Base-by-base conservation (phyloP, 768 basidiomycete species). In the Mrakia hoshinonis region DNA sequence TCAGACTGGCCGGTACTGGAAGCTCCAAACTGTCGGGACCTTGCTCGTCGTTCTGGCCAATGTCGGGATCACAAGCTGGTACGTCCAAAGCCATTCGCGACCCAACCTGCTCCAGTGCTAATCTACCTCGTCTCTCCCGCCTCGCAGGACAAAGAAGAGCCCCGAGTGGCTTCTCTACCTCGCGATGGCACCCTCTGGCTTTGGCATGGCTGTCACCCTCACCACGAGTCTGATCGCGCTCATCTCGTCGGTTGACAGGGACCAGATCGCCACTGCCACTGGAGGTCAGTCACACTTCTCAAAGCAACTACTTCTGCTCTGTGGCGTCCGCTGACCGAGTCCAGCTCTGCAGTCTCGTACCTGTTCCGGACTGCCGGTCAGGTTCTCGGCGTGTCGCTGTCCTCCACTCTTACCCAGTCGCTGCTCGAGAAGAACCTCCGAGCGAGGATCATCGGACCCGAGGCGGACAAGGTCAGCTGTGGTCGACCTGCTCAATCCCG, bases 351-450 rank as follows among this genome's bases (percentile, higher is more conserved):
- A 95, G 92, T 94, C 76, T 90, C 90, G 39, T 98, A 98, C 80
- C 83, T 96, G 60, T 95, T 94, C 83, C 83, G 94, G 74, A 93
- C 92, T 10, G 89, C 91, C 22, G 94, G 94, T 3, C 95, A 97
- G 82, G 96, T 96, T 29, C 84, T 97, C 68, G 96, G 95, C 46
- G 95, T 99, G 67, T 90, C 90, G 76, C 81, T 94, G 58, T 87
- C 87, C 75, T 90, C 92, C 26, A 88, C 91, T 0, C 79, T 98
- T 34, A 81, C 94, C 39, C 95, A 99, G 80, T 84, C 85, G 6
- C 83, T 95, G 46, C 83, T 99, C 49, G 81, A 87, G 36, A 79
- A 82, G 61, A 86, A 90, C 76, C 82, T 99, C 68, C 85, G 85
- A 69, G 80, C 83, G 73, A 84, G 87, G 65, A 94, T 99, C 75